Evolutionary conservation across 805 yeast species (phyloP).

Genomic region (Kuraishia ogatae): DNA sequence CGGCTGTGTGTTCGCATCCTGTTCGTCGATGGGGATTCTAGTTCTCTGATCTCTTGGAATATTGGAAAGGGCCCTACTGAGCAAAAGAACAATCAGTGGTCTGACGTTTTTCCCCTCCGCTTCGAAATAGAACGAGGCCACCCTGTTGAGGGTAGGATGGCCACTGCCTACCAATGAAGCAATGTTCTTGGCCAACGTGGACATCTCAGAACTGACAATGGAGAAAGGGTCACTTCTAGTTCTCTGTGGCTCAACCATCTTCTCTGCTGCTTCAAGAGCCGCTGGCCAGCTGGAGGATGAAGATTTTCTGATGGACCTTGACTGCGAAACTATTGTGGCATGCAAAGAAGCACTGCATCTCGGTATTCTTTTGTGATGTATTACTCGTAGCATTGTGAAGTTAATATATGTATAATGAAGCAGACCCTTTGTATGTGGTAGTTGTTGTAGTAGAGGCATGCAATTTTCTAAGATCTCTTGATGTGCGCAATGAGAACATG

Average conservation of each 20-base stretch:
- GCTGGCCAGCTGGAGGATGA: conserved; percentile 26
- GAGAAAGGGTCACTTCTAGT: conserved; percentile 76
- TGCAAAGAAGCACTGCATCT: not conserved
- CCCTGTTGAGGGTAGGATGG: conserved; percentile 86
- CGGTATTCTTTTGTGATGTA: not conserved
- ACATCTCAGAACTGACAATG: conserved; percentile 89
- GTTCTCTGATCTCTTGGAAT: conserved; percentile 67
- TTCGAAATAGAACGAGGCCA: conserved; percentile 91
- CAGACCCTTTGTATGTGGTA: not conserved
- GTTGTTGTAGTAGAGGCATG: not conserved
- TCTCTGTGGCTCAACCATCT: conserved; percentile 55
- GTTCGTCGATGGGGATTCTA: conserved; percentile 49
- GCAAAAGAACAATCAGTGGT: conserved; percentile 77
- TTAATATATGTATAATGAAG: not conserved
- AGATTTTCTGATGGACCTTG: not conserved
- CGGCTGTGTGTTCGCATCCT: conserved; percentile 61
- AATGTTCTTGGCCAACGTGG: conserved; percentile 76
- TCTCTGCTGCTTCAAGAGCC: conserved; percentile 68
- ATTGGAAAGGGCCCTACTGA: conserved; percentile 70
- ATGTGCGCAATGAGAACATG: not conserved
- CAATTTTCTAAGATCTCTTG: not conserved
- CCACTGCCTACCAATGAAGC: conserved; percentile 85
- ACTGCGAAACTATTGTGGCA: not conserved
- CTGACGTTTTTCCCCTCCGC: conserved; percentile 94
- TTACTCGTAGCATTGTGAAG: not conserved